Evolutionary conservation across 2,329 filamentous ascomycete genomes (phyloP), one percentile per base, ranked within the genome.

Genomic region (Pseudogymnoascus sp.): DNA sequence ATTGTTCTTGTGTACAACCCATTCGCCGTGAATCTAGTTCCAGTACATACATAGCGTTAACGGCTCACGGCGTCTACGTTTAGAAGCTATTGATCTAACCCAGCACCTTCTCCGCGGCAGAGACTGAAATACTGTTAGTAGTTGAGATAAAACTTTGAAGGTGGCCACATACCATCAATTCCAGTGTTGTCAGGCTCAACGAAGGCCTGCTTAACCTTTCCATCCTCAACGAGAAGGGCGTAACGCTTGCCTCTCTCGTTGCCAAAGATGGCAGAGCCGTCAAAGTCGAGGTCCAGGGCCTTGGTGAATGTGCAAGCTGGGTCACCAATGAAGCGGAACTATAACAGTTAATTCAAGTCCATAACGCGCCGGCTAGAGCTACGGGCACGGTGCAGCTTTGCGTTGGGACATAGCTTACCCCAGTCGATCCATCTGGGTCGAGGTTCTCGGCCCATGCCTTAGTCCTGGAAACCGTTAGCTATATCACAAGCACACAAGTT

Each of bases 241-340:
- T 96, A 97, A 58, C 93, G 84, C 84, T 96, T 96, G 76, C 89
- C 88, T 65, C 93, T 85, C 68, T 83, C 78, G 68, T 87, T 86
- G 43, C 93, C 93, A 69, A 97, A 94, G 73, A 96, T 84, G 60
- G 88, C 79, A 11, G 82, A 79, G 59, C 82, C 87, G 65, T 96
- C 91, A 70, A 96, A 97, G 65, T 82, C 82, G 43, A 97, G 81
- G 63, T 96, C 91, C 35, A 96, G 80, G 3, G 88, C 87, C 72
- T 90, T 87, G 66, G 90, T 94, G 76, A 97, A 96, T 63, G 83
- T 79, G 62, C 85, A 88, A 6, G 84, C 81, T 6, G 91, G 89
- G 74, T 96, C 92, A 58, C 87, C 91, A 41, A 97, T 80, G 81
- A 96, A 96, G 65, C 92, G 91, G 69, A 96, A 87, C 89, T 94